Evolutionary conservation across 1,139 yeast species (phyloP).

Genomic region (Magnusiomyces ingens): DNA sequence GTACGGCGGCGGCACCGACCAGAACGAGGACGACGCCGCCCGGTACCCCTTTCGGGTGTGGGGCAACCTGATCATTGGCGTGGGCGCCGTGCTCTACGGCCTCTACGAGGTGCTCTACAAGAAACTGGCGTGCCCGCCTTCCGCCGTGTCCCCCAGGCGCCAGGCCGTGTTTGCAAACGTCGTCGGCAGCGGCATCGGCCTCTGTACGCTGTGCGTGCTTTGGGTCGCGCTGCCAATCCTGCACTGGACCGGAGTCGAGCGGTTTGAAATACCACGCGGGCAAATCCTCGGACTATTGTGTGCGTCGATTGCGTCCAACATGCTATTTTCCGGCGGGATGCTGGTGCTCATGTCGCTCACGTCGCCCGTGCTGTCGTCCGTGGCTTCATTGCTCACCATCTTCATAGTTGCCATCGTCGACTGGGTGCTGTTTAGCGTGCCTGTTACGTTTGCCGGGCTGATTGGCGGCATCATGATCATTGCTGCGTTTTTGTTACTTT

Average conservation of each 20-base stretch:
- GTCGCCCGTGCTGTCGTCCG: slow-evolving; percentile 79
- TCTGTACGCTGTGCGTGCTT: slow-evolving; percentile 47
- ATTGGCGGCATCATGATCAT: slow-evolving; percentile 40
- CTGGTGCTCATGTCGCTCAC: slow-evolving; percentile 77
- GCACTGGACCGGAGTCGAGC: slow-evolving; percentile 52
- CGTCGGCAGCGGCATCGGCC: slow-evolving; percentile 52
- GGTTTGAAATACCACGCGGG: slow-evolving; percentile 48
- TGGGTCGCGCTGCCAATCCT: slow-evolving; percentile 45
- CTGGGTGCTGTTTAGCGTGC: slow-evolving; percentile 60
- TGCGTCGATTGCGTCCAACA: slow-evolving; percentile 50
- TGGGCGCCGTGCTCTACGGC: slow-evolving; percentile 81
- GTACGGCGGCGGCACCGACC: slow-evolving; percentile 47
- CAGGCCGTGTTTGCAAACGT: slow-evolving; percentile 55
- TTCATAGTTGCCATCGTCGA: slow-evolving; percentile 75
- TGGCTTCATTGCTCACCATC: slow-evolving; percentile 72
- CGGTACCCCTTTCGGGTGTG: slow-evolving; percentile 54
- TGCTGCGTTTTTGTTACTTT: slow-evolving; percentile 60
- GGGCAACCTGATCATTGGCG: slow-evolving; percentile 66
- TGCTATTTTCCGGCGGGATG: slow-evolving; percentile 65
- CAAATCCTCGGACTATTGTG: slow-evolving; percentile 38
- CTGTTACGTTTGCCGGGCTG: slow-evolving; percentile 32
- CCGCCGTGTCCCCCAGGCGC: slow-evolving; percentile 45
- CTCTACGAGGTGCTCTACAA: slow-evolving; percentile 81
- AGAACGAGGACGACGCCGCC: slow-evolving; percentile 21
- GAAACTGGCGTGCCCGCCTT: slow-evolving; percentile 69